Evolutionary conservation across 2,329 filamentous ascomycete genomes (phyloP).

Genomic region (Raffaelea albimanens): DNA sequence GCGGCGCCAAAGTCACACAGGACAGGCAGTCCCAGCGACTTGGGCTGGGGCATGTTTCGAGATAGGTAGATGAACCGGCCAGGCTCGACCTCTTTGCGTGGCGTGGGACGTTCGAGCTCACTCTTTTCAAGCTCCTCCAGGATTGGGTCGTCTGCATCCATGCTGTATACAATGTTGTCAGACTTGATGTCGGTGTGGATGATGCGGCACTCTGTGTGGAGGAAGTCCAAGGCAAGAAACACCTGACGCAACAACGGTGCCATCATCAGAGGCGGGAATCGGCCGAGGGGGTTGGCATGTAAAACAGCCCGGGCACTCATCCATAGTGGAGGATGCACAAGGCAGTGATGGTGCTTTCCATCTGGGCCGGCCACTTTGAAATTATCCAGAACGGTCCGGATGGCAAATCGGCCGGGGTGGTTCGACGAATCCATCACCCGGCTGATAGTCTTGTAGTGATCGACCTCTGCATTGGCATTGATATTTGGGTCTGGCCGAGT

Average conservation of each 20-base stretch:
- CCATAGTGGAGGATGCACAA: constrained; percentile 28
- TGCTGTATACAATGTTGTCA: constrained; percentile 27
- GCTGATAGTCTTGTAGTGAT: constrained; percentile 12
- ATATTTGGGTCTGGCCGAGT: constrained; percentile 6
- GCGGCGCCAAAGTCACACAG: constrained; percentile 26
- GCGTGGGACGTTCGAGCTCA: constrained; percentile 25
- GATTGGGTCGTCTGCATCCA: constrained; percentile 20
- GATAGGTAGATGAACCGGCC: constrained; percentile 23
- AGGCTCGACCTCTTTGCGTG: constrained; percentile 23
- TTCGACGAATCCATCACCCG: constrained; percentile 8
- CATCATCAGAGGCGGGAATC: constrained; percentile 29
- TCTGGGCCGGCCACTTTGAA: constrained; percentile 20
- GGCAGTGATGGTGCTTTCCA: constrained; percentile 22
- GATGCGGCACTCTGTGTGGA: constrained; percentile 32
- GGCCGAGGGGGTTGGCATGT: constrained; percentile 23
- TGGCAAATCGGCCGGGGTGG: constrained; percentile 20
- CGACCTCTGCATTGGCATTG: no score
- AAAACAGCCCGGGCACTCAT: constrained; percentile 29
- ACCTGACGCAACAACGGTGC: constrained; percentile 18
- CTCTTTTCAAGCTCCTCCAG: constrained; percentile 22
- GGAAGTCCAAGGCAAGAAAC: constrained; percentile 29
- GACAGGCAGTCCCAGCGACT: constrained; percentile 20
- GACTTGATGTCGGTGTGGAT: constrained; percentile 36
- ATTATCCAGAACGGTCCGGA: constrained; percentile 21
- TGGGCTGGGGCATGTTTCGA: constrained; percentile 8